Evolutionary conservation across 495 filamentous ascomycete species (phyloP).

Genomic region (Cladorrhinum samala): DNA sequence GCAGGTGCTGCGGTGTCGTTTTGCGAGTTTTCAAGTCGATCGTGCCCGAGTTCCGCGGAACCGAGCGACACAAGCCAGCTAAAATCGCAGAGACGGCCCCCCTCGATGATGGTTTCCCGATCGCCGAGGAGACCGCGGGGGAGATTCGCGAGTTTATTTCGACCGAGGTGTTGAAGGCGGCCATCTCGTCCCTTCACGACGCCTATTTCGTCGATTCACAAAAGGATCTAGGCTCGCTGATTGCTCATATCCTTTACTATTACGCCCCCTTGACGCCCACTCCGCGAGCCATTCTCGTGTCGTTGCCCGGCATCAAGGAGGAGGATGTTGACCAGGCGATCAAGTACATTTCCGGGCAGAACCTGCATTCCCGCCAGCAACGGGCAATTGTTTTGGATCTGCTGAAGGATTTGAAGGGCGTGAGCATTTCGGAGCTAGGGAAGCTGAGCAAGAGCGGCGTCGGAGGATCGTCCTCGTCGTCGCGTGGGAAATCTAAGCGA

Average conservation of each 20-base stretch:
- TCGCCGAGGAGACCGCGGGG: slow-evolving; percentile 41
- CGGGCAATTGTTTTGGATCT: slow-evolving; percentile 81
- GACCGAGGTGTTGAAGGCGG: slow-evolving; percentile 73
- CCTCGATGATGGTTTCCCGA: slow-evolving; percentile 36
- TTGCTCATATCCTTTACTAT: slow-evolving; percentile 73
- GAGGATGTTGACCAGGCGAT: slow-evolving; percentile 57
- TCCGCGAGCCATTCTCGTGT: slow-evolving; percentile 49
- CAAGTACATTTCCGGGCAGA: slow-evolving; percentile 44
- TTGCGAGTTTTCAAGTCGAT: slow-evolving; percentile 78
- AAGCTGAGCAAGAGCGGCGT: slow-evolving; percentile 54
- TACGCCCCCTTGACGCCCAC: slow-evolving; percentile 61
- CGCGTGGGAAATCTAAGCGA: slow-evolving; percentile 27
- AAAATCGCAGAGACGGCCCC: slow-evolving; percentile 8
- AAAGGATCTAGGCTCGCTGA: slow-evolving; percentile 82
- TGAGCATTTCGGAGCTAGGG: slow-evolving; percentile 88
- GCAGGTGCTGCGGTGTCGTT: slow-evolving; percentile 78
- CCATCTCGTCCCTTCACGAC: slow-evolving; percentile 84
- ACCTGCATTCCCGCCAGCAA: slow-evolving; percentile 61
- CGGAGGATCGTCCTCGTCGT: slow-evolving; percentile 1
- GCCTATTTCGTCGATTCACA: slow-evolving; percentile 95
- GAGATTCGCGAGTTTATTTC: slow-evolving; percentile 89
- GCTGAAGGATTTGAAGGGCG: slow-evolving; percentile 74
- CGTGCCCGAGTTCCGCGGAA: slow-evolving; percentile 61
- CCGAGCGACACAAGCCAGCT: slow-evolving; percentile 9
- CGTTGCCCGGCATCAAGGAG: slow-evolving; percentile 47